Evolutionary conservation across 1,139 yeast species (phyloP), one percentile per base, ranked within the genome.

Genomic region (Candida mesenterica): DNA sequence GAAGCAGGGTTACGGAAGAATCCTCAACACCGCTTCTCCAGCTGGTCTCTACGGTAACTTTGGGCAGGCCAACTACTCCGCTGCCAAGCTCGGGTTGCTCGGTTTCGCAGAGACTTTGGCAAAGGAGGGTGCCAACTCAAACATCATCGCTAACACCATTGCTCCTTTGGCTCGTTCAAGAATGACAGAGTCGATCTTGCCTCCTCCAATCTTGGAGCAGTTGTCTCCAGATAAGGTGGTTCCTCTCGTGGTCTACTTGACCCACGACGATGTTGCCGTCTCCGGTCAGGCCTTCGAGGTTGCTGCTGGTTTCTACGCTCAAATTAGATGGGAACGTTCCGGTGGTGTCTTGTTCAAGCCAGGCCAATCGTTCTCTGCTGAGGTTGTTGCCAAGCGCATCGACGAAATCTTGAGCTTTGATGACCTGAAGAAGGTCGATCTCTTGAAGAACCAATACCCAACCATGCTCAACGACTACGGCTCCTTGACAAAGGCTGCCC

Each of bases 31-130:
- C 15, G 81, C 96, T 30, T 89, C 97, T 5, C 97, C 97, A 18
- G 97, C 97, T 32, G 97, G 97, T 25, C 72, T 92, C 48, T 92
- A 85, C 59, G 98, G 98, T 48, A 89, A 89, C 68, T 92, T 89
- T 65, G 98, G 98, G 38, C 98, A 92, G 65, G 79, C 96, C 32
- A 92, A 92, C 68, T 92, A 92, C 66, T 81, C 96, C 2, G 94
- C 96, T 29, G 97, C 97, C 30, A 92, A 92, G 65, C 68, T 86
- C 45, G 97, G 88, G 17, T 71, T 89, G 40, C 85, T 90, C 42
- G 97, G 97, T 15, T 80, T 92, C 54, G 84, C 95, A 33, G 96
- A 92, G 65, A 88, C 97, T 20, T 75, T 90, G 52, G 96, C 97
- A 28, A 89, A 88, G 66, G 98, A 92, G 65, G 98, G 98, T 49